phyloP scores from a whole-genome alignment of 169 alveolate species.

The Pseudocohnilembus persalinus region DNA sequence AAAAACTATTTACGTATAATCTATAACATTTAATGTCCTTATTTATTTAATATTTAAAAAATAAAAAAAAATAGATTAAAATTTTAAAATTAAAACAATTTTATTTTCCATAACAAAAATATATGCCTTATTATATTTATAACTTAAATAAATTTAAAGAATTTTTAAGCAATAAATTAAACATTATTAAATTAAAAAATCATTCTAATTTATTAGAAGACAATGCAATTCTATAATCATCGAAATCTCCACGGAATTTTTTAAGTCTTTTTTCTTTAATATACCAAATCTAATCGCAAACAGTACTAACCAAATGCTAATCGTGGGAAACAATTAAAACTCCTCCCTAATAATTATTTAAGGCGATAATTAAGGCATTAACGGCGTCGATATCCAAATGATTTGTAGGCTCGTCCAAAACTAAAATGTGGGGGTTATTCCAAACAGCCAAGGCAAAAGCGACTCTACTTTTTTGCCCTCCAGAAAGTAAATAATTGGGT shows the following conservation, averaged over 20 bases:
- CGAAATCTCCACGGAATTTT: slow-evolving; percentile 90
- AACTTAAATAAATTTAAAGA: no score
- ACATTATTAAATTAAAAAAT: no score
- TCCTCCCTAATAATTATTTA: slow-evolving; percentile 95
- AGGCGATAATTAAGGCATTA: slow-evolving; percentile 95
- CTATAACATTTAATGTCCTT: no score
- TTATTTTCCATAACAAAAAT: no score
- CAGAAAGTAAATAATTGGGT: slow-evolving; percentile 96
- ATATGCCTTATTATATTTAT: no score
- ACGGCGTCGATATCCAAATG: slow-evolving; percentile 98
- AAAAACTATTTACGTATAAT: no score
- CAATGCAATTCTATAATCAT: slow-evolving; percentile 85
- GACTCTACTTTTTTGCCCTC: slow-evolving; percentile 97
- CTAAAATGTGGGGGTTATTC: slow-evolving; percentile 93
- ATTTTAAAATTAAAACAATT: no score
- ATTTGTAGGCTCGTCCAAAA: slow-evolving; percentile 96
- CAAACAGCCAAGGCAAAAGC: slow-evolving; percentile 96
- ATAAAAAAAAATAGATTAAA: no score
- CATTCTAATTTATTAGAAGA: slow-evolving; percentile 28
- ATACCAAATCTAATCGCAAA: slow-evolving; percentile 92
- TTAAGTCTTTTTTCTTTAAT: slow-evolving; percentile 84
- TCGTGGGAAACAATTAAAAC: slow-evolving; percentile 96
- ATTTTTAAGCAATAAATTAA: no score
- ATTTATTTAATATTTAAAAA: no score
- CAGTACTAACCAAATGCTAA: slow-evolving; percentile 92